Evolutionary conservation across 1,284 basidiomycete genomes (phyloP).

Genomic region (Pyrrhoderma noxium): DNA sequence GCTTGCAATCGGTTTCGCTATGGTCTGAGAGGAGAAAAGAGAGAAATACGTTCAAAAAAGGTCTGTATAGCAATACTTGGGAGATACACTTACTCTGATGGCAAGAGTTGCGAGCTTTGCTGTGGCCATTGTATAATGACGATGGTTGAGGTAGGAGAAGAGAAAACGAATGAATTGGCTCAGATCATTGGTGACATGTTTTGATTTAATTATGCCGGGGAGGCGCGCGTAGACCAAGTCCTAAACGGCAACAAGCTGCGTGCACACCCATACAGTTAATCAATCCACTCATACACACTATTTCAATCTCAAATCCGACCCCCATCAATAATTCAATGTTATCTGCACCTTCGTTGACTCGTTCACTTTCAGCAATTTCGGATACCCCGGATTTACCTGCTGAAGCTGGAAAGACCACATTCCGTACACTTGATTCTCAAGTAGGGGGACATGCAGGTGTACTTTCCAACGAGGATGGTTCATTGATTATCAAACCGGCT

Average conservation of each 20-base stretch:
- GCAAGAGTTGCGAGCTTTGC: constrained; percentile 61
- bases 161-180: no score
- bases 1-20: constrained; percentile 79
- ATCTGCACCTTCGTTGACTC: not conserved
- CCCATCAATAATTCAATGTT: no score
- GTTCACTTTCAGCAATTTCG: not conserved
- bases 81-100: constrained; percentile 47
- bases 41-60: not conserved
- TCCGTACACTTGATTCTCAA: constrained; percentile 46
- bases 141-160: not conserved
- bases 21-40: constrained; percentile 44
- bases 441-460: constrained; percentile 87
- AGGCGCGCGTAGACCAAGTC: no score
- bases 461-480: constrained; percentile 65
- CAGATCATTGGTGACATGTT: no score
- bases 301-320: no score
- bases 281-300: no score
- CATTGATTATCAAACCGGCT: constrained; percentile 81
- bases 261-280: no score
- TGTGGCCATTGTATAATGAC: constrained; percentile 43
- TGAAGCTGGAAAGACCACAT: not conserved
- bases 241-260: no score
- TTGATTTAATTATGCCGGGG: no score
- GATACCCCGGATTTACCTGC: no score
- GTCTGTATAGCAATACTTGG: constrained; percentile 6